Percentiles rank a stretch among this genome's conserved stretches.
These are phyloP conservation scores for Mycena galericulata DNA, from an alignment of 768 basidiomycete species.

Conservation along the genomic window DNA sequence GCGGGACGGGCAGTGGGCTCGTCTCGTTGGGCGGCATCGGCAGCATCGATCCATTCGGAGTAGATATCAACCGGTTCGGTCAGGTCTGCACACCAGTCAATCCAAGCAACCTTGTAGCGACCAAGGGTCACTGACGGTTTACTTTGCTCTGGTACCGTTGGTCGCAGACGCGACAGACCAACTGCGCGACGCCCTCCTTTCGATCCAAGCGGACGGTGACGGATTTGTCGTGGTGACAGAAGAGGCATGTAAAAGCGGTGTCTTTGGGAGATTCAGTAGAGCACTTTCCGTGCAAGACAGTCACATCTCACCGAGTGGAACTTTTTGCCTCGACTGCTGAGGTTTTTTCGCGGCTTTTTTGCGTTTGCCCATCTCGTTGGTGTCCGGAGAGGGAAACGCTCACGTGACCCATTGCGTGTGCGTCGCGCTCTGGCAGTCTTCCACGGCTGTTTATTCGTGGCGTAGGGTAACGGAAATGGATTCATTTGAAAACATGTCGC, in stretches of 20 bases:
- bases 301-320: constrained; percentile 73
- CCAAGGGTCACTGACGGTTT: constrained; percentile 73
- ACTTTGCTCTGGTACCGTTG: constrained; percentile 90
- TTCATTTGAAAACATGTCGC: too few relatives aligned
- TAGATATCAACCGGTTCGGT: constrained; percentile 92
- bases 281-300: not conserved
- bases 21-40: constrained; percentile 82
- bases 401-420: too few relatives aligned
- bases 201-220: constrained; percentile 87
- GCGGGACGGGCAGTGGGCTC: constrained; percentile 65
- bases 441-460: too few relatives aligned
- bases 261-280: constrained; percentile 56
- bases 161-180: constrained; percentile 87
- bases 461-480: too few relatives aligned
- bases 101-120: too few relatives aligned
- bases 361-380: constrained; percentile 82
- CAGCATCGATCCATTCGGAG: constrained; percentile 92
- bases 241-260: constrained; percentile 86
- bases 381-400: too few relatives aligned
- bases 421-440: too few relatives aligned
- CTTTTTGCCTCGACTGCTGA: constrained; percentile 71
- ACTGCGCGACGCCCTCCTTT: constrained; percentile 85
- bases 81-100: constrained; percentile 64
- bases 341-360: constrained; percentile 92
- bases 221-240: constrained; percentile 92